Percentiles rank a stretch among this genome's conserved stretches.
Conservation (phyloP, 169 alveolate species). For the Plasmodium fragile region DNA sequence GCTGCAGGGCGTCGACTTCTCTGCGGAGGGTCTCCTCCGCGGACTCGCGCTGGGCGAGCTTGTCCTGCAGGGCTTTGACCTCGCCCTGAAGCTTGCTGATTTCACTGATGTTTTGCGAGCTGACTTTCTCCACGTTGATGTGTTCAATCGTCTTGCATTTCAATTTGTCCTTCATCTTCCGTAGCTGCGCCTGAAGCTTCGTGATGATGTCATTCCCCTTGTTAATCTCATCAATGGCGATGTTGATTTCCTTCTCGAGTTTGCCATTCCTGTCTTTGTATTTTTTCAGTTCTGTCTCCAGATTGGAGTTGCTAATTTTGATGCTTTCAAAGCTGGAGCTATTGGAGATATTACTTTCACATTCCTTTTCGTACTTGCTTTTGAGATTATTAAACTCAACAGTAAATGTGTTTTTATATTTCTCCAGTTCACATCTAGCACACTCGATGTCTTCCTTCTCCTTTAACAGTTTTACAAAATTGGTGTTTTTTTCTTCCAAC, state of each 20-base stretch:
- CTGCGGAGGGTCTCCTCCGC: constrained; percentile 14
- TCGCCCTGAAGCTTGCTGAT: constrained; percentile 20
- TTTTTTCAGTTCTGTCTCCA: constrained; percentile 50
- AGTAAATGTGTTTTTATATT: constrained; percentile 31
- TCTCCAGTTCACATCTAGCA: constrained; percentile 33
- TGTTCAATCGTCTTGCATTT: constrained; percentile 46
- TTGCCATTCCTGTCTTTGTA: constrained; percentile 64
- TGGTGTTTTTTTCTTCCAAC: constrained; percentile 54
- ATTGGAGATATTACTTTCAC: constrained; percentile 66
- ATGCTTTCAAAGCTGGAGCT: constrained; percentile 71
- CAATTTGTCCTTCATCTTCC: constrained; percentile 62
- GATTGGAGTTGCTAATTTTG: constrained; percentile 20
- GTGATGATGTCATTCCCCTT: constrained; percentile 76
- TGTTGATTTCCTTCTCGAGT: constrained; percentile 63
- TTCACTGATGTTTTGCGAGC: constrained; percentile 25
- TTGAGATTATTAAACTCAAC: constrained; percentile 52
- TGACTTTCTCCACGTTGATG: constrained; percentile 20
- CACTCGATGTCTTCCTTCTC: constrained; percentile 64
- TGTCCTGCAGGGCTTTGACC: background rate
- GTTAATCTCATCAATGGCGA: constrained; percentile 73
- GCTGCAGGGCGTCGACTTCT: constrained; percentile 18
- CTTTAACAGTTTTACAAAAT: constrained; percentile 32
- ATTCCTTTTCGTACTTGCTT: constrained; percentile 57
- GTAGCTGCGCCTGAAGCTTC: constrained; percentile 59
- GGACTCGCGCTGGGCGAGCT: constrained; percentile 7